Base-by-base conservation (phyloP, 257 asterid species). In the Lycium barbarum region DNA sequence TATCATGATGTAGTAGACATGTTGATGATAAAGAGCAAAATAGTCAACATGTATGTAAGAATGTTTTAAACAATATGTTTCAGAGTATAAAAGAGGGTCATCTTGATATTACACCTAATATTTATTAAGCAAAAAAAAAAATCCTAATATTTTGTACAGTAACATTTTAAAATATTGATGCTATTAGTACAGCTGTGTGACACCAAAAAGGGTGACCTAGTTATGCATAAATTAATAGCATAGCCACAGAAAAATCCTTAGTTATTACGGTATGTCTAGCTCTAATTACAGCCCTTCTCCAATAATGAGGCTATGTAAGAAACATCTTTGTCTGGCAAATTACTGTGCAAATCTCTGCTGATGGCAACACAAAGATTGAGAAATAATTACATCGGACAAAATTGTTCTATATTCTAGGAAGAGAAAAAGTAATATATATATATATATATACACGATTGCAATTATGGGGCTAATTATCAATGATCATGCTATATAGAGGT, bases 401-500 rank as follows among this genome's bases (percentile, higher is more conserved):
- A 7, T 7, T 66, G 15, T 57, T 14, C 55, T 78, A 58, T 79
- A 55, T 26, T 76, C 53, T 20, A 43, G 13, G 47, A 38, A 53
- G n/a, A n/a, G n/a, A n/a, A n/a, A n/a, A n/a, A n/a, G 43, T 26
- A 26, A 26, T 26, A 26, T 26, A 26, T 26, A 26, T 26, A 26
- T 26, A 26, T 26, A 26, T 26, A 53, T 38, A 38, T 38, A 38
- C n/a, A 53, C 40, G 82, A 78, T 43, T n/a, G 51, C 70, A 79
- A 86, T 84, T 71, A 5, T 87, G 63, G 55, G 71, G 43, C 63
- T 87, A 84, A 84, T 82, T 76, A 26, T 76, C 15, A 51, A 14
- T 76, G 6, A 76, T 76, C 45, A 40, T 33, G 65, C 65, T 2
- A 53, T 76, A 7, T 53, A 76, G 51, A 76, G 82, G 47, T 26